Conservation (phyloP, 106 monocot species). For the Dendrobium catenatum region DNA sequence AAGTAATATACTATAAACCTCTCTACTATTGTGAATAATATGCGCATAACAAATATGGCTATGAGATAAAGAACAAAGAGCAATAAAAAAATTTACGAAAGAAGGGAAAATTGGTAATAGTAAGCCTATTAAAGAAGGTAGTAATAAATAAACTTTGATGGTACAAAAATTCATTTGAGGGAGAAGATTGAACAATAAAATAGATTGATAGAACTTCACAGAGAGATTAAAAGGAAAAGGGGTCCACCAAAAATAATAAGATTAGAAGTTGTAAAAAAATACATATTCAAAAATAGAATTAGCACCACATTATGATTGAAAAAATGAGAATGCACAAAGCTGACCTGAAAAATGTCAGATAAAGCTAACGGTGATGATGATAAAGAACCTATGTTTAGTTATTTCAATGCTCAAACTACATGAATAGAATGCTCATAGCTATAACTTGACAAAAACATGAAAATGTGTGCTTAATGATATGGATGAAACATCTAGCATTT, state of each 20-base stretch:
- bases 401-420: not conserved
- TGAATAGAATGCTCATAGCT: not conserved
- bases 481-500: not conserved
- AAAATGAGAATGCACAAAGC: not conserved
- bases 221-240: not conserved
- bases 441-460: not conserved
- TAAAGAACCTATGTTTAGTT: not conserved
- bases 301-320: not conserved
- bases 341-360: not conserved
- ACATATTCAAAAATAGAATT: not conserved
- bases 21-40: no score
- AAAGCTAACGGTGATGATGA: not conserved
- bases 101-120: no score
- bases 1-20: no score
- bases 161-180: no score
- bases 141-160: no score
- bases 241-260: not conserved
- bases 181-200: no score
- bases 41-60: no score
- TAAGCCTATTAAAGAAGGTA: no score
- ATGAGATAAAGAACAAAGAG: no score
- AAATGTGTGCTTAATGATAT: no score
- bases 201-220: no score
- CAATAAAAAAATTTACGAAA: no score
- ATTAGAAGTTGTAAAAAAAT: not conserved